These are phyloP conservation scores for Cyberlindnera mycetangii DNA, from an alignment of 805 yeast genomes.

Conservation along the genomic window DNA sequence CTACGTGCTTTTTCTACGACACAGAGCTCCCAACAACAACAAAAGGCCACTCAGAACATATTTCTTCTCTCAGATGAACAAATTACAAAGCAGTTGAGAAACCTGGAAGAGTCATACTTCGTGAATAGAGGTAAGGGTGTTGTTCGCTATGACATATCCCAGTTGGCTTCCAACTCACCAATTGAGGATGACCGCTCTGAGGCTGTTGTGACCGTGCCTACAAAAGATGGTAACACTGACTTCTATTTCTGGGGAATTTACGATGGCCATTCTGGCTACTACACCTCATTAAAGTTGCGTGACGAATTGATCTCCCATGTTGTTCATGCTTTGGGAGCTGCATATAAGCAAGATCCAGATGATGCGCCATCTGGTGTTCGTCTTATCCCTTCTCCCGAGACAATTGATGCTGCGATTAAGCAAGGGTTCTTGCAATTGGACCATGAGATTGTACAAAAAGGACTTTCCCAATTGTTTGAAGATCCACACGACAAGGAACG, in stretches of 20 bases:
- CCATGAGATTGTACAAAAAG: constrained; percentile 77
- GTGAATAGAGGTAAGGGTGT: constrained; percentile 89
- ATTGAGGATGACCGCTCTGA: constrained; percentile 94
- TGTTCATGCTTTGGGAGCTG: constrained; percentile 69
- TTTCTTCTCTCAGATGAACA: constrained; percentile 63
- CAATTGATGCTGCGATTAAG: constrained; percentile 75
- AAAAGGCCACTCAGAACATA: constrained; percentile 48
- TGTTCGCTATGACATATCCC: constrained; percentile 82
- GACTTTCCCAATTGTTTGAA: constrained; percentile 65
- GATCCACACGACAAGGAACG: constrained; percentile 58
- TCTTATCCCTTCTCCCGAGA: constrained; percentile 61
- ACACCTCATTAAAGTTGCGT: constrained; percentile 81
- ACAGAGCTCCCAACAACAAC: constrained; percentile 22
- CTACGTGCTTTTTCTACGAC: constrained; percentile 23
- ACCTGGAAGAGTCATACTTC: constrained; percentile 72
- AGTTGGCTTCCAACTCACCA: constrained; percentile 87
- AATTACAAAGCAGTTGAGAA: constrained; percentile 64
- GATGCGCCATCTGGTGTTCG: constrained; percentile 38
- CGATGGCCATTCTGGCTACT: constrained; percentile 98
- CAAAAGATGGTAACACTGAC: constrained; percentile 49
- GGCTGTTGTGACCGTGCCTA: constrained; percentile 68
- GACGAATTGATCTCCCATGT: constrained; percentile 76
- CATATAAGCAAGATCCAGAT: constrained; percentile 52
- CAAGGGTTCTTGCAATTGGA: constrained; percentile 81
- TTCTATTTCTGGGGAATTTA: constrained; percentile 95